A percentile compares a stretch with the other conserved stretches of the same genome.
Conservation (phyloP, 2,329 filamentous ascomycete species). For the Hypocrella siamensis region DNA sequence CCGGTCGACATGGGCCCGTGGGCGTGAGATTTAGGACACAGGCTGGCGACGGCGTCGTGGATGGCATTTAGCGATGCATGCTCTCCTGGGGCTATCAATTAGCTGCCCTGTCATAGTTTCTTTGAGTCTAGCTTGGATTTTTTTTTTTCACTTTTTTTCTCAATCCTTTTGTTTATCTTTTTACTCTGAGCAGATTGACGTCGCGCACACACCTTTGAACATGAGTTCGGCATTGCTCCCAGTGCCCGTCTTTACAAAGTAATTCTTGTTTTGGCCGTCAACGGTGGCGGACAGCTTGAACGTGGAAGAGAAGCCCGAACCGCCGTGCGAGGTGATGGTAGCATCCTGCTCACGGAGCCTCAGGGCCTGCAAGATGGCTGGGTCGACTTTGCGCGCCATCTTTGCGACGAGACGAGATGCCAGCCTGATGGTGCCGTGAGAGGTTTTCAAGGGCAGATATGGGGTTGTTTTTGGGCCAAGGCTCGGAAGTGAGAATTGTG, state of each 20-base stretch:
- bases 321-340: conserved; percentile 43
- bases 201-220: conserved; percentile 46
- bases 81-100: conserved; percentile 50
- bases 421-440: too few relatives aligned
- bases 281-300: conserved; percentile 35
- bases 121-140: conserved; percentile 20
- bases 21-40: conserved; percentile 64
- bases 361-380: conserved; percentile 45
- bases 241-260: conserved; percentile 57
- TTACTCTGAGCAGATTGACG: not conserved
- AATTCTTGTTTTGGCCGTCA: conserved; percentile 35
- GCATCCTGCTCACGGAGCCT: conserved; percentile 37
- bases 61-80: conserved; percentile 75
- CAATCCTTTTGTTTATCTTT: not conserved
- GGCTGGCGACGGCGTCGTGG: conserved; percentile 49
- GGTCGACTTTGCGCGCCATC: conserved; percentile 38
- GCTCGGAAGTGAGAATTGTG: too few relatives aligned
- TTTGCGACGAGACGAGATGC: too few relatives aligned
- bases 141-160: not conserved
- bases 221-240: conserved; percentile 46
- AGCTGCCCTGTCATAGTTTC: not conserved
- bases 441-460: too few relatives aligned
- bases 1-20: conserved; percentile 46
- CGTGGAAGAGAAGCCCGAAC: conserved; percentile 54
- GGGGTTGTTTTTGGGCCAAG: too few relatives aligned